Conservation (phyloP, 176 grass and related monocot species). For the Musa acuminata region DNA sequence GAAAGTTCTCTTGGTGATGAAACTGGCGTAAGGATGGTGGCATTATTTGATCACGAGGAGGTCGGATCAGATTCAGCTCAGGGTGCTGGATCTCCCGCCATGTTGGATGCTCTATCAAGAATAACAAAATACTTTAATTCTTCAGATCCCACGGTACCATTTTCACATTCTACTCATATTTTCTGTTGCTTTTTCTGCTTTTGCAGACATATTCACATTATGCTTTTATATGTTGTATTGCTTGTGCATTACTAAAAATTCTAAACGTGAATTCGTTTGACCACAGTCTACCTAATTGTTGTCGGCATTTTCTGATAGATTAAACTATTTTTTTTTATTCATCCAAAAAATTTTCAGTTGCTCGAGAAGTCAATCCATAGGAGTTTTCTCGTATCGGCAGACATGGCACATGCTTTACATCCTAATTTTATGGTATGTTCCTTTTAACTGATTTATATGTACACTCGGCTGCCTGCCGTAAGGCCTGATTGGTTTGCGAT, state of each 20-base stretch:
- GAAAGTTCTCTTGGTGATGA: conserved; percentile 58
- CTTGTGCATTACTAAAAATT: no score
- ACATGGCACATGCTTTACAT: conserved; percentile 95
- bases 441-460: background rate
- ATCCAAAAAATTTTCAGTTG: conserved; percentile 36
- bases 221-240: no score
- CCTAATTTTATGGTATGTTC: conserved; percentile 83
- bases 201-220: no score
- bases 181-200: no score
- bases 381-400: conserved; percentile 93
- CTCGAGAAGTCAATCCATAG: conserved; percentile 76
- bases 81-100: conserved; percentile 86
- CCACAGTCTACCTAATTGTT: no score
- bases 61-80: conserved; percentile 95
- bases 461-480: background rate
- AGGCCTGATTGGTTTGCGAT: background rate
- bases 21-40: conserved; percentile 86
- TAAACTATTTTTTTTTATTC: background rate
- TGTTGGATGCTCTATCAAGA: conserved; percentile 95
- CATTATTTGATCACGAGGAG: conserved; percentile 95
- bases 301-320: background rate
- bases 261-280: no score
- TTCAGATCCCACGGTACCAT: conserved; percentile 48
- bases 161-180: no score
- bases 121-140: conserved; percentile 67